Percentiles rank a stretch among this genome's conserved stretches.
phyloP scores from a whole-genome alignment of 495 filamentous ascomycete species.

The Hyaloscypha bicolor region DNA sequence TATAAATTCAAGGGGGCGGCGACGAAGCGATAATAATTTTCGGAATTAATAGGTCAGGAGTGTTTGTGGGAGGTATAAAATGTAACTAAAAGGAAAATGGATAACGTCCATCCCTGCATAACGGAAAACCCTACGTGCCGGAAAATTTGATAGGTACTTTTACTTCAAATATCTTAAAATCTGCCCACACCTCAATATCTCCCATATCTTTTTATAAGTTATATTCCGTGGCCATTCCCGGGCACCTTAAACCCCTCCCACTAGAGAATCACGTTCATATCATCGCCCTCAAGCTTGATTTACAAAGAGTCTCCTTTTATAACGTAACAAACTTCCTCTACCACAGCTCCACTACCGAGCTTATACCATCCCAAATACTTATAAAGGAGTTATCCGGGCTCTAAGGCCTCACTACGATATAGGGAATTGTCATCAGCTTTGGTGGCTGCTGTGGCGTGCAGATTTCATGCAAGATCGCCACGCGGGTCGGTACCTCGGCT shows the following conservation, averaged over 20 bases:
- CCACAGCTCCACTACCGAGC: not conserved
- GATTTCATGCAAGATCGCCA: not conserved
- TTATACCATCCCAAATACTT: not conserved
- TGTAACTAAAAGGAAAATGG: too few species aligned
- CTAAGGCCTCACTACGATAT: not conserved
- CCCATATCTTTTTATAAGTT: too few species aligned
- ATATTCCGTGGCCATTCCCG: too few species aligned
- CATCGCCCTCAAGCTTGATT: too few species aligned
- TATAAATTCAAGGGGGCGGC: not conserved
- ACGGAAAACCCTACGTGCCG: too few species aligned
- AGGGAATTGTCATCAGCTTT: not conserved
- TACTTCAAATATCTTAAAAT: too few species aligned
- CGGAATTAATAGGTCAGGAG: not conserved
- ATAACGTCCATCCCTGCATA: not conserved
- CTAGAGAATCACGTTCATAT: too few species aligned
- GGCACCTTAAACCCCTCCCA: too few species aligned
- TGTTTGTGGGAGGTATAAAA: too few species aligned
- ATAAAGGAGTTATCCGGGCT: not conserved
- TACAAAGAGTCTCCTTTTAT: not conserved
- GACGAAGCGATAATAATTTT: conserved; percentile 13
- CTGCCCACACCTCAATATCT: too few species aligned
- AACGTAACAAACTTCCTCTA: not conserved
- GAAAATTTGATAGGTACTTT: too few species aligned
- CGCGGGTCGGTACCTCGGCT: too few species aligned
- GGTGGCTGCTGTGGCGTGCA: not conserved